These are phyloP conservation scores for Lippia alba DNA, from an alignment of 305 asterid genomes.

Conservation along the genomic window DNA sequence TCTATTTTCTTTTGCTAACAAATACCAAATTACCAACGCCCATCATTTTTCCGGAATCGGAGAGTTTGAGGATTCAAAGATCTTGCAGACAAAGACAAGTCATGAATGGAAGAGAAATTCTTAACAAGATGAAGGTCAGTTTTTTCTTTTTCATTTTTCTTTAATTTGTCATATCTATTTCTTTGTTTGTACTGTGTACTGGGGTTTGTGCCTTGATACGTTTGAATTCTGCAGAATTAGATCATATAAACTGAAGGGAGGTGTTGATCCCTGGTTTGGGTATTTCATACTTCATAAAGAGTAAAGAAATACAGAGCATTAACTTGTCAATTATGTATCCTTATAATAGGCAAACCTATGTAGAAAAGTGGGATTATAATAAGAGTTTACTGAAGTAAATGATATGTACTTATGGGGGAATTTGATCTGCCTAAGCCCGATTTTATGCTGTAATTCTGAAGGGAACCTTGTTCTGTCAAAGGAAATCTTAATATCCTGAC, in stretches of 20 bases:
- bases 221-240: neutral
- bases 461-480: neutral
- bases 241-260: slow-evolving; percentile 8
- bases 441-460: neutral
- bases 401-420: neutral
- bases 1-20: slow-evolving; percentile 1
- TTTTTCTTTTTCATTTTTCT: neutral
- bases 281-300: neutral
- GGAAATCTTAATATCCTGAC: slow-evolving; percentile 5
- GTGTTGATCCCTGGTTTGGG: neutral
- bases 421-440: neutral
- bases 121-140: slow-evolving; percentile 74
- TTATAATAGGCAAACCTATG: too few relatives aligned
- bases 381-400: neutral
- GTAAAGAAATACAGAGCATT: neutral
- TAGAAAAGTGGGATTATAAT: neutral
- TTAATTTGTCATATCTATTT: neutral
- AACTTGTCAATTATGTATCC: neutral
- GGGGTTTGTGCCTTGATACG: neutral
- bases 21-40: slow-evolving; percentile 2
- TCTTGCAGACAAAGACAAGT: slow-evolving; percentile 23
- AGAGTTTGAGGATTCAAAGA: slow-evolving; percentile 12
- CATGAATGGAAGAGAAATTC: slow-evolving; percentile 68
- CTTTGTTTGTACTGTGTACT: neutral
- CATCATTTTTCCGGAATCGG: slow-evolving; percentile 24